A percentile compares a stretch with the other conserved stretches of the same genome.
Conservation (phyloP, 768 basidiomycete species). For the Lactarius trivialis region DNA sequence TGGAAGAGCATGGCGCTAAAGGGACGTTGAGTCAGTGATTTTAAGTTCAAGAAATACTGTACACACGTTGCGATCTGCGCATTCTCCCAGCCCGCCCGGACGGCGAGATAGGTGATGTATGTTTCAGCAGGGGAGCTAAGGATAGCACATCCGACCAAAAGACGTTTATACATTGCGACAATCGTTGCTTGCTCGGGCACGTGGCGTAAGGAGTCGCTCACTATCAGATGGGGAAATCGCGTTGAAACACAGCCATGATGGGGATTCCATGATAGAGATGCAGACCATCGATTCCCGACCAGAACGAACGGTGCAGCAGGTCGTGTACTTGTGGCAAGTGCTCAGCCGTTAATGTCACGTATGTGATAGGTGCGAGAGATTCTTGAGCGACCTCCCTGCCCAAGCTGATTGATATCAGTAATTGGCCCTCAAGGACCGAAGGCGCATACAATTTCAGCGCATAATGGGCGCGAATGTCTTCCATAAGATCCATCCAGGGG, state of each 20-base stretch:
- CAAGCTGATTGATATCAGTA: slow-evolving; percentile 38
- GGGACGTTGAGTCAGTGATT: slow-evolving; percentile 11
- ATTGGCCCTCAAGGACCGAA: slow-evolving; percentile 2
- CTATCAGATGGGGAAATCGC: slow-evolving; percentile 32
- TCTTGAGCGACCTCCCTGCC: slow-evolving; percentile 42
- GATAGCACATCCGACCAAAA: slow-evolving; percentile 71
- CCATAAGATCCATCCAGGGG: slow-evolving; percentile 73
- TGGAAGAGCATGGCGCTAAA: slow-evolving; percentile 71
- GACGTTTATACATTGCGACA: slow-evolving; percentile 60
- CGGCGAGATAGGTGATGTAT: slow-evolving; percentile 78
- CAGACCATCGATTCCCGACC: slow-evolving; percentile 71
- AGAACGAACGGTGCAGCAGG: slow-evolving; percentile 59
- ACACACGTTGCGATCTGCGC: slow-evolving; percentile 67
- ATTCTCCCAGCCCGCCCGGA: slow-evolving; percentile 77
- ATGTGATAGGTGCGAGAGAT: slow-evolving; percentile 49
- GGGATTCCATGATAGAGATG: background rate
- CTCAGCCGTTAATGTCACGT: slow-evolving; percentile 47
- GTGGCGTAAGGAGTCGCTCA: slow-evolving; percentile 62
- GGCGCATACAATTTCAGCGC: slow-evolving; percentile 49
- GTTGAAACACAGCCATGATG: background rate
- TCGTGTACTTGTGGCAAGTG: slow-evolving; percentile 72
- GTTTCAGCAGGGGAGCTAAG: slow-evolving; percentile 74
- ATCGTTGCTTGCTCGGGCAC: slow-evolving; percentile 68
- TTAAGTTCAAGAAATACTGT: background rate
- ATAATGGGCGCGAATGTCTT: slow-evolving; percentile 63